Conservation (phyloP, 495 filamentous ascomycete genomes). For the Astrothelium subdiscretum region DNA sequence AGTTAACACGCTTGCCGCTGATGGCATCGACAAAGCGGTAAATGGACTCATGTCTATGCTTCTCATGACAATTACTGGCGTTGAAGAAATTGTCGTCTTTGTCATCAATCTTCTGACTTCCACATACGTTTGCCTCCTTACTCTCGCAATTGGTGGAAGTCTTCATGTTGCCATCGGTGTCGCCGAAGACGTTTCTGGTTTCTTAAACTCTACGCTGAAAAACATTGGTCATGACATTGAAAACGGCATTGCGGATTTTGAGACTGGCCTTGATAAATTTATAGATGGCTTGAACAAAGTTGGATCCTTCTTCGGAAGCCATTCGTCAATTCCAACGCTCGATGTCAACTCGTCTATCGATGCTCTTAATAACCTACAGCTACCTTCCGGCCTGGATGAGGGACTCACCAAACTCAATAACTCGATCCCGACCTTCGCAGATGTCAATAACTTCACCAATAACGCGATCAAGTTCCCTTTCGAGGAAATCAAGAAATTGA, state of each 20-base stretch:
- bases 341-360: slow-evolving; percentile 48
- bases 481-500: slow-evolving; percentile 53
- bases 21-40: slow-evolving; percentile 65
- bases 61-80: slow-evolving; percentile 61
- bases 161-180: slow-evolving; percentile 56
- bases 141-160: slow-evolving; percentile 64
- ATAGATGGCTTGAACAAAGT: slow-evolving; percentile 36
- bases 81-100: slow-evolving; percentile 83
- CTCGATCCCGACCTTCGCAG: slow-evolving; percentile 68
- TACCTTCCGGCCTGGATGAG: slow-evolving; percentile 51
- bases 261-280: slow-evolving; percentile 50
- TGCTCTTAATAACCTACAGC: slow-evolving; percentile 54
- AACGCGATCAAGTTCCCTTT: slow-evolving; percentile 66
- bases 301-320: slow-evolving; percentile 25
- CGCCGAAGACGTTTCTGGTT: slow-evolving; percentile 56
- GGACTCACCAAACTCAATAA: slow-evolving; percentile 57
- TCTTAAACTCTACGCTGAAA: slow-evolving; percentile 61
- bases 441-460: slow-evolving; percentile 68
- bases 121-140: slow-evolving; percentile 79
- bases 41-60: slow-evolving; percentile 64
- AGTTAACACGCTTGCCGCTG: slow-evolving; percentile 74
- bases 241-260: slow-evolving; percentile 42
- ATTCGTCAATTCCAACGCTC: slow-evolving; percentile 37
- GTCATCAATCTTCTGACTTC: slow-evolving; percentile 77
- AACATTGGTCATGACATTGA: slow-evolving; percentile 52